Percentiles rank a stretch among this genome's conserved stretches.
phyloP scores from a whole-genome alignment of 768 basidiomycete genomes.

The Rhizopogon salebrosus region DNA sequence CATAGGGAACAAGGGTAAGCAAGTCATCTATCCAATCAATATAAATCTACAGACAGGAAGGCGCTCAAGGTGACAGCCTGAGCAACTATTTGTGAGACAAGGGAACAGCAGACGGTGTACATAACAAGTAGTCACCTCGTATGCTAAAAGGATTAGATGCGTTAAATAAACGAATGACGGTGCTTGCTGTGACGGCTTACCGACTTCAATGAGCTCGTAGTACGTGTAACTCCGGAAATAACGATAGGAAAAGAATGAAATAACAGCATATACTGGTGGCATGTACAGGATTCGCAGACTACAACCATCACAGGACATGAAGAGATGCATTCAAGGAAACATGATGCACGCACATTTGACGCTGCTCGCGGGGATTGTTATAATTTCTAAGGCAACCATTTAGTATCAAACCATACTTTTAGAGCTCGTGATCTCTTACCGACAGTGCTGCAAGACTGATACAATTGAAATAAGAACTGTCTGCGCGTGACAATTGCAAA shows the following conservation, averaged over 20 bases:
- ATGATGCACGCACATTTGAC: slow-evolving; percentile 59
- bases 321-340: not conserved
- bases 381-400: slow-evolving; percentile 51
- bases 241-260: slow-evolving; percentile 84
- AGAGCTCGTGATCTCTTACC: slow-evolving; percentile 34
- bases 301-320: not conserved
- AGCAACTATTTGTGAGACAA: slow-evolving; percentile 11
- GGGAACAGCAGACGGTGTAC: not conserved
- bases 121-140: slow-evolving; percentile 46
- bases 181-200: slow-evolving; percentile 25
- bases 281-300: slow-evolving; percentile 81
- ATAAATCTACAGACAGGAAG: slow-evolving; percentile 57
- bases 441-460: slow-evolving; percentile 56
- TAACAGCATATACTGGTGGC: slow-evolving; percentile 76
- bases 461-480: slow-evolving; percentile 56
- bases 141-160: slow-evolving; percentile 36
- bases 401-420: not conserved
- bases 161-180: slow-evolving; percentile 14
- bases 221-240: slow-evolving; percentile 77
- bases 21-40: not conserved
- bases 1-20: not conserved
- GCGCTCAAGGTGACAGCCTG: slow-evolving; percentile 82
- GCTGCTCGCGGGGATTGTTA: slow-evolving; percentile 64
- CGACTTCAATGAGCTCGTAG: slow-evolving; percentile 45
- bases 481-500: slow-evolving; percentile 25